Conservation (phyloP, 805 yeast species). For the Metschnikowia gelsemii region DNA sequence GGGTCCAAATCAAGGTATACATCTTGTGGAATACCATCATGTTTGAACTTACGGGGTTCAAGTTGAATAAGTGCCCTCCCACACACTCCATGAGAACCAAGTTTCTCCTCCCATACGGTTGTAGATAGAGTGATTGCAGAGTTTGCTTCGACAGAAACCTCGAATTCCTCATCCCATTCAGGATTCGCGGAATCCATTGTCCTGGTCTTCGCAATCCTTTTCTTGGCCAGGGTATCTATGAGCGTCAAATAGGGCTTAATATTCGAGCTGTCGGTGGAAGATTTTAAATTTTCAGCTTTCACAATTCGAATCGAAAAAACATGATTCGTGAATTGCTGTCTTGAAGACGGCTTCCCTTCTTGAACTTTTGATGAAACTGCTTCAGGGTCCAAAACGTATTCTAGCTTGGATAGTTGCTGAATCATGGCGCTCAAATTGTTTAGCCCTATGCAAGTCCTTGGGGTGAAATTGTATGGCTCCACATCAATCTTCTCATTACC, state of each 20-base stretch:
- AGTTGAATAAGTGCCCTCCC: slow-evolving; percentile 63
- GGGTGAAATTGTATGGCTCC: slow-evolving; percentile 57
- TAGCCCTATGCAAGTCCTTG: slow-evolving; percentile 70
- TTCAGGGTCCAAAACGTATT: slow-evolving; percentile 60
- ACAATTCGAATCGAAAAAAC: slow-evolving; percentile 63
- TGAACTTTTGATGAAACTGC: slow-evolving; percentile 43
- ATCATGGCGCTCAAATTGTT: slow-evolving; percentile 61
- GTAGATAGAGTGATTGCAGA: slow-evolving; percentile 50
- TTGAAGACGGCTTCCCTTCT: slow-evolving; percentile 31
- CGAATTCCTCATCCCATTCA: slow-evolving; percentile 86
- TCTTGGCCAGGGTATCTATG: slow-evolving; percentile 52
- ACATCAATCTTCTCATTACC: slow-evolving; percentile 35
- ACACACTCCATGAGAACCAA: slow-evolving; percentile 58
- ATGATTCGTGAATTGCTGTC: slow-evolving; percentile 42
- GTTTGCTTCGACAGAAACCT: slow-evolving; percentile 42
- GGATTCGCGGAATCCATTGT: slow-evolving; percentile 65
- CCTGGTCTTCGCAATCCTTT: slow-evolving; percentile 67
- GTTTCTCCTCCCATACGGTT: slow-evolving; percentile 68
- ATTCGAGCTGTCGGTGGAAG: slow-evolving; percentile 26
- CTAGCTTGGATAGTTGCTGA: slow-evolving; percentile 50
- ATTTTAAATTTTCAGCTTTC: slow-evolving; percentile 58
- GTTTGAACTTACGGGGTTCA: slow-evolving; percentile 61
- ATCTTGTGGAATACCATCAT: slow-evolving; percentile 68
- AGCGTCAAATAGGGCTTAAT: slow-evolving; percentile 65
- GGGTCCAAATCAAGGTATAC: slow-evolving; percentile 58